Evolutionary conservation across 495 filamentous ascomycete species (phyloP).

Genomic region (Cercophora samala): DNA sequence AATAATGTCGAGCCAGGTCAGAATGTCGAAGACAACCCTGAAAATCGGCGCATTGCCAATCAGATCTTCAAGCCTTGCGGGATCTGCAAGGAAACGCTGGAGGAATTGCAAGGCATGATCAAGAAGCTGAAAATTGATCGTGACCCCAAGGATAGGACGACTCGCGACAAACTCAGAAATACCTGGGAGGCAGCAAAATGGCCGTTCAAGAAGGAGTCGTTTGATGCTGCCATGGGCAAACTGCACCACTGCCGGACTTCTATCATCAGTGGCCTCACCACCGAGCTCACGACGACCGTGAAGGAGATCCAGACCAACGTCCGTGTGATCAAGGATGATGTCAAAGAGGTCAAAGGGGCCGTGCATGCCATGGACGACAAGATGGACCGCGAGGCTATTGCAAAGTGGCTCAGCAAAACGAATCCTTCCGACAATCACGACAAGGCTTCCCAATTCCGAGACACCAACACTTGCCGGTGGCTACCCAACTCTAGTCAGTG

Average conservation of each 20-base stretch:
- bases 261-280: slow-evolving; percentile 12
- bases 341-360: neutral
- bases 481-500: slow-evolving; percentile 21
- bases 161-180: neutral
- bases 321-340: slow-evolving; percentile 7
- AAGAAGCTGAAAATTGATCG: neutral
- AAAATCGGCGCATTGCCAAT: neutral
- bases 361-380: slow-evolving; percentile 1
- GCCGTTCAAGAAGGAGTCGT: slow-evolving; percentile 1
- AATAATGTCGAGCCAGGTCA: neutral
- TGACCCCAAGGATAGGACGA: neutral
- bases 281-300: slow-evolving; percentile 11
- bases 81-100: neutral
- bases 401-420: slow-evolving; percentile 13
- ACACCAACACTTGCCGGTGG: slow-evolving; percentile 27
- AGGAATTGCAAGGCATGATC: neutral
- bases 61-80: neutral
- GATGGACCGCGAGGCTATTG: neutral
- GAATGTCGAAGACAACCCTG: neutral
- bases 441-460: slow-evolving; percentile 6
- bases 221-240: neutral
- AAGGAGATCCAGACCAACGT: slow-evolving; percentile 8
- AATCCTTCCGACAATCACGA: slow-evolving; percentile 23
- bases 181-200: neutral
- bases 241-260: slow-evolving; percentile 24